These are phyloP conservation scores for Yamadazyma blattariae DNA, from an alignment of 1,139 yeast genomes.

Conservation along the genomic window DNA sequence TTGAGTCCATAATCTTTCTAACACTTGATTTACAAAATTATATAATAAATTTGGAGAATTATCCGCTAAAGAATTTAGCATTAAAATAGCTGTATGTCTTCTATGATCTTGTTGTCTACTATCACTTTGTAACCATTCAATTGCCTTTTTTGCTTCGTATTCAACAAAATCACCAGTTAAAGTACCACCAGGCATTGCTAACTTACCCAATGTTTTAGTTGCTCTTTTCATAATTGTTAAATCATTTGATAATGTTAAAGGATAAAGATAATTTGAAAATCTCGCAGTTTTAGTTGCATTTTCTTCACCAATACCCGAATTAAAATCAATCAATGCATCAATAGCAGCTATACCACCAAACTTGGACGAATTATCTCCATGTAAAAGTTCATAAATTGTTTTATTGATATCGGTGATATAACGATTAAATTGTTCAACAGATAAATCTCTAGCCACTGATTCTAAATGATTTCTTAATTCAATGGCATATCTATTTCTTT, in stretches of 20 bases:
- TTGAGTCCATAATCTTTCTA: conserved; percentile 86
- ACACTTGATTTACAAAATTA: conserved; percentile 71
- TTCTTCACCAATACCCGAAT: conserved; percentile 63
- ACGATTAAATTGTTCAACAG: conserved; percentile 75
- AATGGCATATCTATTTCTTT: conserved; percentile 56
- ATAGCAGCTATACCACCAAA: conserved; percentile 92
- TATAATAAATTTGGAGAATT: conserved; percentile 85
- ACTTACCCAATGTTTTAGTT: conserved; percentile 78
- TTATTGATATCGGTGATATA: conserved; percentile 86
- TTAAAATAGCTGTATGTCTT: conserved; percentile 87
- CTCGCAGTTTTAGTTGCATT: conserved; percentile 88
- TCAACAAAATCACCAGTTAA: conserved; percentile 91
- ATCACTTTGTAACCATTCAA: conserved; percentile 83
- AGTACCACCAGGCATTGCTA: conserved; percentile 88
- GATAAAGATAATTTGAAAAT: conserved; percentile 81
- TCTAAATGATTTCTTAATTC: conserved; percentile 68
- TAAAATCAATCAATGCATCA: conserved; percentile 80
- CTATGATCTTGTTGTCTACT: conserved; percentile 76
- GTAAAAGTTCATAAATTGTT: conserved; percentile 80
- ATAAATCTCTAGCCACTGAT: conserved; percentile 68
- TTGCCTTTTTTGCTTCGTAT: conserved; percentile 82
- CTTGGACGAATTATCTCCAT: conserved; percentile 66
- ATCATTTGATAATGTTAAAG: conserved; percentile 79
- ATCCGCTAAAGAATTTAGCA: conserved; percentile 78
- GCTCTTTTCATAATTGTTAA: conserved; percentile 83